Evolutionary conservation across 352 stramenopile genomes (phyloP).

Genomic region (Plasmopara viticola): DNA sequence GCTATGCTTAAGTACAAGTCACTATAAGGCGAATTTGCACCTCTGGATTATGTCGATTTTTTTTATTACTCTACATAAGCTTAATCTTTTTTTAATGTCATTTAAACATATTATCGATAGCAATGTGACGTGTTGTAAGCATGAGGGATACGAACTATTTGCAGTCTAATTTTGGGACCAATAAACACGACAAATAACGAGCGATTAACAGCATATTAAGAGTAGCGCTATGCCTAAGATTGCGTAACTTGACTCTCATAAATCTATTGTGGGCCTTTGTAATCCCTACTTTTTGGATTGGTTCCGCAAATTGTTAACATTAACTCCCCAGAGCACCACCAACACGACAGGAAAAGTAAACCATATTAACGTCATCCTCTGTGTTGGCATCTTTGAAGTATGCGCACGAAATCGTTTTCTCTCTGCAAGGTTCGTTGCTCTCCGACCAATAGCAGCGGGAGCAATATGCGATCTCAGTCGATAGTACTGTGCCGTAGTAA

Average conservation of each 20-base stretch:
- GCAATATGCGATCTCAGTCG: conserved; percentile 44
- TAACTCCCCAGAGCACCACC: conserved; percentile 52
- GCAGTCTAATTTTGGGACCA: too few species aligned
- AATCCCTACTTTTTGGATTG: conserved; percentile 35
- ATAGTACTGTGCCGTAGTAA: conserved; percentile 73
- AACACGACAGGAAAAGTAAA: conserved; percentile 52
- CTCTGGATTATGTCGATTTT: too few species aligned
- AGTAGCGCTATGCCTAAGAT: too few species aligned
- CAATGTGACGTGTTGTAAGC: too few species aligned
- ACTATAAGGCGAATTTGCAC: too few species aligned
- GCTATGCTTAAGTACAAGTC: too few species aligned
- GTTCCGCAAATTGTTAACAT: conserved; percentile 49
- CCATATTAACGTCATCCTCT: conserved; percentile 53
- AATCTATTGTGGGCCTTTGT: conserved; percentile 16
- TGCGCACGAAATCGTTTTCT: conserved; percentile 60
- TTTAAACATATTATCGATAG: too few species aligned
- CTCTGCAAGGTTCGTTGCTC: conserved; percentile 53
- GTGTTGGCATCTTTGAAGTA: conserved; percentile 47
- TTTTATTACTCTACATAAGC: too few species aligned
- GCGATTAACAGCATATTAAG: too few species aligned
- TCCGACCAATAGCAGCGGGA: conserved; percentile 48
- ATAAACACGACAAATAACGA: too few species aligned
- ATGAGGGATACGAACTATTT: too few species aligned
- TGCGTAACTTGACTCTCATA: background rate
- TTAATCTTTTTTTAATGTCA: too few species aligned